These are phyloP conservation scores for Colletotrichum cuscutae DNA, from an alignment of 2,329 filamentous ascomycete species.

Conservation along the genomic window DNA sequence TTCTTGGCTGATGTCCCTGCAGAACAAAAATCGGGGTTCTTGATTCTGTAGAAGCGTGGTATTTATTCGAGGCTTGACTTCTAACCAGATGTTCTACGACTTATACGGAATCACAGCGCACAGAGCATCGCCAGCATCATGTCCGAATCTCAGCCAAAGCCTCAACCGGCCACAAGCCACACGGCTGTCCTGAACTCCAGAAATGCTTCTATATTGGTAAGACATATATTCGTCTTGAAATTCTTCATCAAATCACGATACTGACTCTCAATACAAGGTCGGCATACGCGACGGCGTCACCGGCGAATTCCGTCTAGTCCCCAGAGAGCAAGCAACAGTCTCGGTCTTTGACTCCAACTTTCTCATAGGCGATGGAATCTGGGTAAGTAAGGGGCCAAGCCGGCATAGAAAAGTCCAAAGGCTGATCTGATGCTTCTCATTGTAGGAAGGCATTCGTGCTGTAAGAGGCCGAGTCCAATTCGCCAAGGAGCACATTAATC, in stretches of 20 bases:
- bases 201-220: constrained; percentile 38
- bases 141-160: constrained; percentile 11
- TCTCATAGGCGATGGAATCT: constrained; percentile 42
- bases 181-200: constrained; percentile 39
- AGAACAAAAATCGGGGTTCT: not conserved
- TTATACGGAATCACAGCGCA: not conserved
- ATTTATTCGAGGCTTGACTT: not conserved
- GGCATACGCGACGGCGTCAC: constrained; percentile 42
- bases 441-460: constrained; percentile 41
- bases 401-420: too few relatives aligned
- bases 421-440: not conserved
- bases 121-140: not conserved
- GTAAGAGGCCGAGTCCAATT: constrained; percentile 40
- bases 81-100: not conserved
- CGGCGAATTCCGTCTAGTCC: constrained; percentile 38
- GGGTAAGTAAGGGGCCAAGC: constrained; percentile 28
- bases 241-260: not conserved
- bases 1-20: not conserved
- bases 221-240: not conserved
- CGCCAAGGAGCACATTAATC: constrained; percentile 41
- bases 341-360: constrained; percentile 44
- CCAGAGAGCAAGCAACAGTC: constrained; percentile 38
- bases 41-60: not conserved
- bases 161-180: constrained; percentile 33
- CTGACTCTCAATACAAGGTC: constrained; percentile 29